Evolutionary conservation across 257 asterid species (phyloP).

Genomic region (Rauvolfia tetraphylla): DNA sequence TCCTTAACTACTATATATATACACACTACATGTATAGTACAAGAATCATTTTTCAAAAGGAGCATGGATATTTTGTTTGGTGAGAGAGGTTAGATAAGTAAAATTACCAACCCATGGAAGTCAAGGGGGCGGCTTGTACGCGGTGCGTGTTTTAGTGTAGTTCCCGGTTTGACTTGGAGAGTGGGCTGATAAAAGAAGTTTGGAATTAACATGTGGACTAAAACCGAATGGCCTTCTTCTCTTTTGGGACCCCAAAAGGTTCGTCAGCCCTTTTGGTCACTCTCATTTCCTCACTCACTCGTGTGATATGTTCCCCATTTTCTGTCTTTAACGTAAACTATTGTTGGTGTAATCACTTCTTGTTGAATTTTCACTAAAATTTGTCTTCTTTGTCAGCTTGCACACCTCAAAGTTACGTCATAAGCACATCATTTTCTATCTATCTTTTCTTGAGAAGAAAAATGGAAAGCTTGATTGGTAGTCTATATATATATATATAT

Average conservation of each 20-base stretch:
- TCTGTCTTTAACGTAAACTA: neutral
- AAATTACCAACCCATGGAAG: neutral
- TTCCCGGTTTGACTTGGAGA: conserved; percentile 13
- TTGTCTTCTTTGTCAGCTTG: conserved; percentile 44
- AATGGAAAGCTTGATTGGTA: neutral
- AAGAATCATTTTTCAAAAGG: too few species aligned
- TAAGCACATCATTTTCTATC: conserved; percentile 24
- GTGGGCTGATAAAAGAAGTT: neutral
- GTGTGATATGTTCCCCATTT: conserved; percentile 24
- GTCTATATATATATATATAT: too few species aligned
- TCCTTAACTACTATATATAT: too few species aligned
- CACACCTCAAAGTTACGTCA: conserved; percentile 37
- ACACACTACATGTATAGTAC: too few species aligned
- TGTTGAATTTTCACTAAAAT: conserved; percentile 11
- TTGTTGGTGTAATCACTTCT: conserved; percentile 28
- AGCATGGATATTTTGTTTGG: neutral
- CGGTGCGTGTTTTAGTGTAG: conserved; percentile 18
- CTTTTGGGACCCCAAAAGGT: conserved; percentile 6
- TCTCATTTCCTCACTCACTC: conserved; percentile 9
- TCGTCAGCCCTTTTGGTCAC: conserved; percentile 12
- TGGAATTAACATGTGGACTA: conserved; percentile 10
- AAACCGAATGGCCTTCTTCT: neutral
- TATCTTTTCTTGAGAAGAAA: neutral
- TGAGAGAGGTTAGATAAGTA: neutral
- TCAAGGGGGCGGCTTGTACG: conserved; percentile 6